These are phyloP conservation scores for Mycena maculata DNA, from an alignment of 768 basidiomycete genomes.

Conservation along the genomic window DNA sequence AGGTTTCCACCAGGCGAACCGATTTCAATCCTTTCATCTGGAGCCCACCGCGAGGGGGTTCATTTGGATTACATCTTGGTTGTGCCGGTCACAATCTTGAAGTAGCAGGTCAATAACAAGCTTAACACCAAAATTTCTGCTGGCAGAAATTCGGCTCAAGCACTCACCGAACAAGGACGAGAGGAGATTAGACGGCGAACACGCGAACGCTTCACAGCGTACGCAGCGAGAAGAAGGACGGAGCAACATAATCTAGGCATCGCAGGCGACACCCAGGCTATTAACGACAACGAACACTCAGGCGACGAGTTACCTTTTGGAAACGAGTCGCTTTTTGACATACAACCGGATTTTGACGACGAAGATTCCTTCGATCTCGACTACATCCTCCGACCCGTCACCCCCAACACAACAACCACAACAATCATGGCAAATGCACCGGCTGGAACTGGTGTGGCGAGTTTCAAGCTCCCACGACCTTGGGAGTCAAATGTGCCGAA, in stretches of 20 bases:
- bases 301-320: neutral
- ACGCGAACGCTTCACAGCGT: neutral
- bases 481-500: conserved; percentile 28
- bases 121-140: neutral
- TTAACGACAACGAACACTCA: neutral
- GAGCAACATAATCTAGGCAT: neutral
- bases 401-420: neutral
- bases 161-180: neutral
- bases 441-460: conserved; percentile 16
- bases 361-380: neutral
- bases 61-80: conserved; percentile 12
- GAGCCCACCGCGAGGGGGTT: conserved; percentile 33
- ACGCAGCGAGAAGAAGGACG: neutral
- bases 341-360: neutral
- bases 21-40: conserved; percentile 20
- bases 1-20: too few relatives aligned
- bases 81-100: conserved; percentile 14
- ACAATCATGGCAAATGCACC: neutral
- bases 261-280: conserved; percentile 3
- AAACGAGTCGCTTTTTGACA: neutral
- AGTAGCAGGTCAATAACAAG: neutral
- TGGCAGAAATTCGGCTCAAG: neutral
- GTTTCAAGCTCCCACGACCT: conserved; percentile 18
- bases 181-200: neutral
- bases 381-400: neutral